Evolutionary conservation across 257 asterid genomes (phyloP), one percentile per base, ranked within the genome.

Genomic region (Ajuga chamaepitys): DNA sequence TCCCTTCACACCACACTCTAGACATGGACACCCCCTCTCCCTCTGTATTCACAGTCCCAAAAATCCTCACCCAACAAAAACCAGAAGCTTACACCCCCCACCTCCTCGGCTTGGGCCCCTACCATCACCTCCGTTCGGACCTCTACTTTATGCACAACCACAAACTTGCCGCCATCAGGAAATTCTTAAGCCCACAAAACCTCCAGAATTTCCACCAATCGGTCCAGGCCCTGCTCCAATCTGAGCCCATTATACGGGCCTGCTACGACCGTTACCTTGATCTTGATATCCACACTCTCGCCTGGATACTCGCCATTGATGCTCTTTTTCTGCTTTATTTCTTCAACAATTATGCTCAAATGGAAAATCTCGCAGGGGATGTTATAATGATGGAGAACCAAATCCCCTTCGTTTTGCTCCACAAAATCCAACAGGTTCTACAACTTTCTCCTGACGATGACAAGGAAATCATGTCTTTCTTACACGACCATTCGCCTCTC

Each of bases 381-480:
- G 35, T 78, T 9, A 0, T 73, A 11, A 73, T 80, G 86, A 38
- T 80, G 62, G 88, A 83, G 75, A 83, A 83, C 28, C 88, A 83
- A 68, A 69, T 83, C 11, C 86, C 88, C 0, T 6, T 11, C 14
- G 4, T 65, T 0, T 44, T 78, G 25, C 64, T 80, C 13, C 3
- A 22, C 10, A 66, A 67, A 60, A 61, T 74, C 32, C 10, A 10
- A 1, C 26, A 14, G 10, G 28, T 41, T 66, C 40, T 76, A 1
- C 10, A 58, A 20, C 57, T 61, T n/a, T 1, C 21, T 7, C 26
- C 44, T 7, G 16, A 51, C 2, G 10, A 9, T 0, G 35, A 24
- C 1, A 20, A 45, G 14, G 44, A 48, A 1, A 44, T 75, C 47
- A 30, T 7, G 0, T 12, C 35, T 13, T 58, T 78, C 57, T 46